These are phyloP conservation scores for Paracorniculantispora psalliotae DNA, from an alignment of 2,329 filamentous ascomycete species.

Conservation along the genomic window DNA sequence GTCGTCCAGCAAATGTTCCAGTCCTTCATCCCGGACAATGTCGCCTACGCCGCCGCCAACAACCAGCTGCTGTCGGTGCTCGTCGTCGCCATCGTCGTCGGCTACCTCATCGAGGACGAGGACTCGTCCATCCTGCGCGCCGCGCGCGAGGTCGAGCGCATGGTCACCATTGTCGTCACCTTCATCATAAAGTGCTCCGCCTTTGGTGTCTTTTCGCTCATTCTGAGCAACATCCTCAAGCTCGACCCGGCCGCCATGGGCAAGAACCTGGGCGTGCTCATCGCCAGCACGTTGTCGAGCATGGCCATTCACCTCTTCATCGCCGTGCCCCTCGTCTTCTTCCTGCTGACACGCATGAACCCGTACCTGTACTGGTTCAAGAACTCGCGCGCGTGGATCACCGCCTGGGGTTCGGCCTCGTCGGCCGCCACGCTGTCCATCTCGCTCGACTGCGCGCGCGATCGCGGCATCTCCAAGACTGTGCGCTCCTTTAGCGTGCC, in stretches of 20 bases:
- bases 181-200: conserved; percentile 46
- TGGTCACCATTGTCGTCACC: conserved; percentile 42
- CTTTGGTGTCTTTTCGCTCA: conserved; percentile 49
- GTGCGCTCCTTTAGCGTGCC: conserved; percentile 43
- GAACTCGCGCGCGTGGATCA: conserved; percentile 47
- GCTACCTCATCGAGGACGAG: conserved; percentile 37
- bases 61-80: conserved; percentile 43
- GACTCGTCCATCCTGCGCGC: conserved; percentile 36
- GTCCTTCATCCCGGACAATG: conserved; percentile 44
- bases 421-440: conserved; percentile 48
- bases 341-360: conserved; percentile 37
- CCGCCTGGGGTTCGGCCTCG: conserved; percentile 49
- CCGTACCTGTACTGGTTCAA: conserved; percentile 44
- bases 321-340: conserved; percentile 40
- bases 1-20: conserved; percentile 44
- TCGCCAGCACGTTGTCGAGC: conserved; percentile 40
- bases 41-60: conserved; percentile 41
- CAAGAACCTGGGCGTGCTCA: conserved; percentile 44
- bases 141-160: conserved; percentile 41
- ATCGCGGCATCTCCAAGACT: conserved; percentile 36
- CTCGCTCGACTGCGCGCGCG: conserved; percentile 38
- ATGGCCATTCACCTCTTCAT: conserved; percentile 45
- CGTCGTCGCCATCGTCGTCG: conserved; percentile 41
- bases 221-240: conserved; percentile 46
- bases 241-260: conserved; percentile 44